Percentiles rank a stretch among this genome's conserved stretches.
Conservation (phyloP, 2,329 filamentous ascomycete species). For the Thielaviopsis ethacetica region DNA sequence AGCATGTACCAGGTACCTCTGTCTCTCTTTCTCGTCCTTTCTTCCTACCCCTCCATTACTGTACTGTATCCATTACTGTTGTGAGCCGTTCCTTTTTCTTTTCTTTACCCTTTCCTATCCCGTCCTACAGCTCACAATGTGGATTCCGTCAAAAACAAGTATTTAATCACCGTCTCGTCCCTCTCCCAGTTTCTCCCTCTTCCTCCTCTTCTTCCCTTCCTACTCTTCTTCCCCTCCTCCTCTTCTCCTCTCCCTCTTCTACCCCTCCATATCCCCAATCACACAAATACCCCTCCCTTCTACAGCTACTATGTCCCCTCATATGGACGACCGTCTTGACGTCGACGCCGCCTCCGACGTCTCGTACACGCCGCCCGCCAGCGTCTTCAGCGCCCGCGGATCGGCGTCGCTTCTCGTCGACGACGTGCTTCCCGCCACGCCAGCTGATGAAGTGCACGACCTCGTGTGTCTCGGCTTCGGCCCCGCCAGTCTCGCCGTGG, state of each 20-base stretch:
- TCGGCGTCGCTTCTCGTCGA: neutral
- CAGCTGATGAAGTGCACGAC: slow-evolving; percentile 55
- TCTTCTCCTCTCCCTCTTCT: neutral
- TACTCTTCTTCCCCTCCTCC: neutral
- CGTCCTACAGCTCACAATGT: no score
- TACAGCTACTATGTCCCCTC: slow-evolving; percentile 14
- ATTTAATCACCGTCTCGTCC: no score
- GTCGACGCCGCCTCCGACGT: slow-evolving; percentile 3
- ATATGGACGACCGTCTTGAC: slow-evolving; percentile 11
- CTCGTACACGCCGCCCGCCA: slow-evolving; percentile 8
- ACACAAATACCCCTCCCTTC: neutral
- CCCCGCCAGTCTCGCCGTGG: slow-evolving; percentile 76
- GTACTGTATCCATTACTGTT: no score
- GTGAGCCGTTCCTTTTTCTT: no score
- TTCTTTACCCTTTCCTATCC: no score
- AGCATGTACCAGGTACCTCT: no score
- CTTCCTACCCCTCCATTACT: no score
- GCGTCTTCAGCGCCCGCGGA: neutral
- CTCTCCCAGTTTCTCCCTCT: neutral
- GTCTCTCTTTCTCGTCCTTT: no score
- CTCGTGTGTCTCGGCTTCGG: slow-evolving; percentile 86
- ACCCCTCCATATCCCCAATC: neutral
- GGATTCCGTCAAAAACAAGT: no score
- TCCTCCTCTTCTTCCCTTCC: neutral
- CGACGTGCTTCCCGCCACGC: slow-evolving; percentile 31